Evolutionary conservation across 352 stramenopile genomes (phyloP).

Genomic region (Hyaloperonospora brassicae): DNA sequence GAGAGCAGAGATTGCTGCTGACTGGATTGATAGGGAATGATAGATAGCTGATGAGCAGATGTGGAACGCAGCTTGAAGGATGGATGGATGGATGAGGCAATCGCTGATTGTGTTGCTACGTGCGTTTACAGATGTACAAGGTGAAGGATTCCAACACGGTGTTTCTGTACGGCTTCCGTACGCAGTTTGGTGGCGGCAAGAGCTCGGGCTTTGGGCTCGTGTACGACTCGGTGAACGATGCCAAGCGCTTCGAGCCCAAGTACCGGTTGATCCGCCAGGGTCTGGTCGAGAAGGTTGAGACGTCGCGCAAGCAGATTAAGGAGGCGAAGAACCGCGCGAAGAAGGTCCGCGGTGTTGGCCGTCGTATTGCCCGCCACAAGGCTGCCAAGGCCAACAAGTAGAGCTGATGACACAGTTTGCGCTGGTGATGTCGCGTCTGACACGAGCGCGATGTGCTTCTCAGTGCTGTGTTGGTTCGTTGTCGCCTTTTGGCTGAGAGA

Average conservation of each 20-base stretch:
- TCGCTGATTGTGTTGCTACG: slow-evolving; percentile 11
- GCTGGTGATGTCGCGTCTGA: slow-evolving; percentile 20
- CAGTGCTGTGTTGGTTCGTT: slow-evolving; percentile 22
- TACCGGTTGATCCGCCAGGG: slow-evolving; percentile 92
- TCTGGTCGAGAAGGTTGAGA: slow-evolving; percentile 92
- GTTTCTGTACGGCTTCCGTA: slow-evolving; percentile 96
- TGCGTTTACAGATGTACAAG: slow-evolving; percentile 88
- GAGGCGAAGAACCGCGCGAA: slow-evolving; percentile 98
- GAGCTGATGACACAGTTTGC: slow-evolving; percentile 31
- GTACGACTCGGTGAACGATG: slow-evolving; percentile 97
- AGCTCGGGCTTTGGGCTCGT: slow-evolving; percentile 97
- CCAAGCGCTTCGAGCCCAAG: slow-evolving; percentile 98
- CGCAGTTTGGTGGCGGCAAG: slow-evolving; percentile 96
- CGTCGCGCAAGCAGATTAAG: slow-evolving; percentile 99
- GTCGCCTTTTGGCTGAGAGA: slow-evolving; percentile 33
- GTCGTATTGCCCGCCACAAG: slow-evolving; percentile 98
- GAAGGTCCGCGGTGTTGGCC: slow-evolving; percentile 96
- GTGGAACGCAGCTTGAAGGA: slow-evolving; percentile 5
- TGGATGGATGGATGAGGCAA: background rate
- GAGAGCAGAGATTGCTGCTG: background rate
- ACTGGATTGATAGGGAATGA: slow-evolving; percentile 3
- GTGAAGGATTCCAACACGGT: slow-evolving; percentile 92
- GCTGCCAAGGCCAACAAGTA: slow-evolving; percentile 96
- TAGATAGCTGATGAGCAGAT: slow-evolving; percentile 6
- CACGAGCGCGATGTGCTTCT: slow-evolving; percentile 15